Base-by-base conservation (phyloP, 2,329 filamentous ascomycete species). In the Claviceps quebecensis region DNA sequence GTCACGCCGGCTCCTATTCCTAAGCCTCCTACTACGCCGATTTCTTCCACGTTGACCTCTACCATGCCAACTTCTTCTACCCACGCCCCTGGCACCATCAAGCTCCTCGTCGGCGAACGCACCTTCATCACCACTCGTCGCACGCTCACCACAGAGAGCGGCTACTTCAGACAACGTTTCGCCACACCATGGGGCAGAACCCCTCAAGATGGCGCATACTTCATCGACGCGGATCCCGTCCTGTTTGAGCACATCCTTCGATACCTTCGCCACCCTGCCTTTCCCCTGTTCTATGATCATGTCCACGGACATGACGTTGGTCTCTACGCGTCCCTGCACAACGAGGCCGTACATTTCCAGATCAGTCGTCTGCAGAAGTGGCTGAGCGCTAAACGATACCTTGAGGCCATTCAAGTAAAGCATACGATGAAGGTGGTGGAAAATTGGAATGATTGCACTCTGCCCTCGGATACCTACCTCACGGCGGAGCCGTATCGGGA, bases 141-240 rank as follows among this genome's bases (percentile, higher is more conserved):
- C 8, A 49, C 38, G 9, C 22, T 49, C 1, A 14, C 14, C 14
- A 22, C 2, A 4, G 29, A 49, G 5, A 49, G 47, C 19, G n/a
- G 11, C 34, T 47, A 47, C 14, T 47, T 47, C 3, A 13, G 11
- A 38, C 23, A 34, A 2, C 45, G 37, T 19, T 36, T 47, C 34
- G 22, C 45, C 1, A 8, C 13, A 4, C 2, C 1, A 37, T 47
- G 47, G 47, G 13, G 7, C 22, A 14, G 5, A 6, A 16, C 40
- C 2, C 51, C 56, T 14, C 43, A 53, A 4, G 58, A 66, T 19
- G 52, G 53, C 17, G 48, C 62, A 14, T 67, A 66, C 57, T 69
- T 69, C 56, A 52, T 72, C 38, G 67, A 70, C 54, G 61, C 63
- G 0, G 67, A 70, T 50, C 60, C 63, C 0, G 58, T 59, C 3